Evolutionary conservation across 2,329 filamentous ascomycete genomes (phyloP).

Genomic region (Podosphaera xanthii): DNA sequence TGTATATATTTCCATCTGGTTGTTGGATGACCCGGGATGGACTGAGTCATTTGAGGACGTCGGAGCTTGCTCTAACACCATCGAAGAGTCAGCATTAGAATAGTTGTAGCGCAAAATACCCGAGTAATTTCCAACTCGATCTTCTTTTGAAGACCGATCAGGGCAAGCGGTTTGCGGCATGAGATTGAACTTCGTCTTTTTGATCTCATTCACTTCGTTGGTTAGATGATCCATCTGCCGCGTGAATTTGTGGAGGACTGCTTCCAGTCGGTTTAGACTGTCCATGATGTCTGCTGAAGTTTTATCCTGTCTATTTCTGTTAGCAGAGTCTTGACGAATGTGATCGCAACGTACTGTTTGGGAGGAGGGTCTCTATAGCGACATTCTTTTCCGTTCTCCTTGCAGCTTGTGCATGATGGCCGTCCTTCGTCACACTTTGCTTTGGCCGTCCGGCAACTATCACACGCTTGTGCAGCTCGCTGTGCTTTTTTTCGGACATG

Average conservation of each 20-base stretch:
- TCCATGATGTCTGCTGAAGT: conserved; percentile 36
- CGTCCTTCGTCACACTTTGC: conserved; percentile 79
- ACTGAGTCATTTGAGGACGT: not conserved
- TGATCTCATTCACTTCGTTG: conserved; percentile 4
- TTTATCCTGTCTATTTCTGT: conserved; percentile 25
- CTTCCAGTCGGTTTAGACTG: conserved; percentile 14
- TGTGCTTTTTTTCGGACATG: conserved; percentile 12
- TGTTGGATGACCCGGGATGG: not conserved
- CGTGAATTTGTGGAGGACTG: conserved; percentile 2
- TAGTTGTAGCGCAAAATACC: not conserved
- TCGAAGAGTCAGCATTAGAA: not conserved
- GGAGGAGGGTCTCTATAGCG: conserved; percentile 79
- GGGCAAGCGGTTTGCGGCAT: not conserved
- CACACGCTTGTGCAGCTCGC: conserved; percentile 46
- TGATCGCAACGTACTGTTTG: conserved; percentile 46
- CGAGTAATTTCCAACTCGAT: not conserved
- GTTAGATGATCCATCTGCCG: conserved; percentile 2
- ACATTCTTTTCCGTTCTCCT: conserved; percentile 64
- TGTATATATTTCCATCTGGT: not conserved
- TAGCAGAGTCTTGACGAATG: conserved; percentile 4
- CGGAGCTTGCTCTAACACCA: not conserved
- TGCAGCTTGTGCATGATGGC: conserved; percentile 58
- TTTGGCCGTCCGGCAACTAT: conserved; percentile 68
- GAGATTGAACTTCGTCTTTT: not conserved
- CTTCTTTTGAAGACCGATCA: not conserved